Percentiles rank a stretch among this genome's conserved stretches.
Evolutionary conservation across 352 stramenopile species (phyloP).

Genomic region (Pythium diclinum): DNA sequence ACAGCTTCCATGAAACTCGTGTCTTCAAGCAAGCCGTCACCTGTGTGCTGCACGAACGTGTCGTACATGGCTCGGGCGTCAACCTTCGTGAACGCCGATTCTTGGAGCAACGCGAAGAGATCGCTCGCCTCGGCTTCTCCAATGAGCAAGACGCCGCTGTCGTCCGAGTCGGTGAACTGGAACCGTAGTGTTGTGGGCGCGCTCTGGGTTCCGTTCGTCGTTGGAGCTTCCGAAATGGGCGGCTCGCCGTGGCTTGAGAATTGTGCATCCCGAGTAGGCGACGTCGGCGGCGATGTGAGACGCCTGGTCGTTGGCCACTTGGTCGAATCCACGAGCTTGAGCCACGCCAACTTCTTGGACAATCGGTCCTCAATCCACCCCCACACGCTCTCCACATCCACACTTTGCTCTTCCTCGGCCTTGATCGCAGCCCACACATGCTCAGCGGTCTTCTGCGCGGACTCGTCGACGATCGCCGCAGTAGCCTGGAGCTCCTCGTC

Average conservation of each 20-base stretch:
- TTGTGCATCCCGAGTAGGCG: constrained; percentile 6
- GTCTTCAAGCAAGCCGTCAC: constrained; percentile 77
- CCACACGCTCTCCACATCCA: constrained; percentile 45
- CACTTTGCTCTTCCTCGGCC: neutral
- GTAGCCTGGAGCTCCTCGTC: constrained; percentile 53
- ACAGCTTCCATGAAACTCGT: constrained; percentile 80
- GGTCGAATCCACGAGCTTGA: constrained; percentile 62
- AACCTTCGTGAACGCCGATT: constrained; percentile 73
- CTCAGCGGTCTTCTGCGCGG: constrained; percentile 46
- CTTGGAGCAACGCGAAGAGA: constrained; percentile 58
- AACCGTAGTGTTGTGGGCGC: constrained; percentile 43
- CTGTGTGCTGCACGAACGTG: constrained; percentile 83
- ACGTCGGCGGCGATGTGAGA: constrained; percentile 27
- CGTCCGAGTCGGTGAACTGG: constrained; percentile 67
- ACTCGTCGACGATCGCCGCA: constrained; percentile 54
- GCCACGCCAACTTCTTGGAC: constrained; percentile 56
- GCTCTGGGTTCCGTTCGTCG: constrained; percentile 20
- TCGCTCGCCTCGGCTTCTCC: constrained; percentile 53
- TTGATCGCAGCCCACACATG: constrained; percentile 34
- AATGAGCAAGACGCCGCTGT: constrained; percentile 48
- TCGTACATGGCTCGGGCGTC: constrained; percentile 78
- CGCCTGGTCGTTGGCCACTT: constrained; percentile 65
- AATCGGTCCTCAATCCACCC: constrained; percentile 60
- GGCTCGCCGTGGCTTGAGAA: neutral
- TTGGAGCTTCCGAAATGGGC: constrained; percentile 20